Percentiles rank a stretch among this genome's conserved stretches.
These are phyloP conservation scores for Diddensiella santjacobensis DNA, from an alignment of 805 yeast species.

Conservation along the genomic window DNA sequence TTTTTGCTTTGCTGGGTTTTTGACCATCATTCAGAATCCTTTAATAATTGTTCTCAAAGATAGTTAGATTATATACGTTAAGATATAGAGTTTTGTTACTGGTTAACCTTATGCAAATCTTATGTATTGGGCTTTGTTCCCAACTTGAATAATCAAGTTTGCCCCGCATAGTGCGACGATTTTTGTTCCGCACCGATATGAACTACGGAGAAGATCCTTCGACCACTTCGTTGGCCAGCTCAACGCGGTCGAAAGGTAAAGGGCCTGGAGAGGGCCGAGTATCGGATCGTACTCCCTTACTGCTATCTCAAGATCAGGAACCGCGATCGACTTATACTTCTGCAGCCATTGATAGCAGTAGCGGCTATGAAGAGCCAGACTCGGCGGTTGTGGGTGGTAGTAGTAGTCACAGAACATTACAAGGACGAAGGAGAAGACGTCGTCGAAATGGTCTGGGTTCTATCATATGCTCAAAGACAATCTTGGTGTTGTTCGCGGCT, in stretches of 20 bases:
- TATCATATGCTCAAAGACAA: neutral
- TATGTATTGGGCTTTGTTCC: too few species aligned
- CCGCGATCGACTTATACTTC: neutral
- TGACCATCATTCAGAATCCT: too few species aligned
- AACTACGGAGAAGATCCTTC: neutral
- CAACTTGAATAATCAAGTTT: too few species aligned
- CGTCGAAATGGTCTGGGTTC: neutral
- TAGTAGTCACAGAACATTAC: too few species aligned
- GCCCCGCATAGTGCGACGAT: neutral
- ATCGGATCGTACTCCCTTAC: neutral
- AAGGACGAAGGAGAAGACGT: neutral
- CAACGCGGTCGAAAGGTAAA: conserved; percentile 1
- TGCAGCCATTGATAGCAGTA: neutral
- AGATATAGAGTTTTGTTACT: too few species aligned
- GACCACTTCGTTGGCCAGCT: neutral
- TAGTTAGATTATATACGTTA: too few species aligned
- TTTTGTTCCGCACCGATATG: neutral
- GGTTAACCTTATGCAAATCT: too few species aligned
- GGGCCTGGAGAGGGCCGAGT: neutral
- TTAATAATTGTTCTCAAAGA: too few species aligned
- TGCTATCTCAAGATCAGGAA: neutral
- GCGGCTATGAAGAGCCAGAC: too few species aligned
- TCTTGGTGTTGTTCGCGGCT: neutral
- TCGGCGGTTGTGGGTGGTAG: neutral
- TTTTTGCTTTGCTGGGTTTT: too few species aligned